phyloP scores from a whole-genome alignment of 345 rosid genomes.

The Populus euphratica region DNA sequence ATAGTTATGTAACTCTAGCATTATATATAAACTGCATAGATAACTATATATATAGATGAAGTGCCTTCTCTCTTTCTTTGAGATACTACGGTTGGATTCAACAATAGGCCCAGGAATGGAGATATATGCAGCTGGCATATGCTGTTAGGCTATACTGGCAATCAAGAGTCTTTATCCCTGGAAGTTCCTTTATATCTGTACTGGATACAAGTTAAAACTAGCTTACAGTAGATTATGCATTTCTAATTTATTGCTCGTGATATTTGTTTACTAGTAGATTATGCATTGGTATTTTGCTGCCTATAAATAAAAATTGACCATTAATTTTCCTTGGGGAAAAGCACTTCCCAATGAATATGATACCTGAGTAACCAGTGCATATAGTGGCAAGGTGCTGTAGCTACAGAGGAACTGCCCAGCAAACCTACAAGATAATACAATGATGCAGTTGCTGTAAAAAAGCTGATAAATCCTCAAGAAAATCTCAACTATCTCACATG shows the following conservation, averaged over 20 bases:
- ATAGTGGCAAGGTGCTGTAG: conserved; percentile 92
- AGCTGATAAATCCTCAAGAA: not conserved
- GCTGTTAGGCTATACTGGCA: not conserved
- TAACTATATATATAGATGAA: not conserved
- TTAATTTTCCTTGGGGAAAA: not conserved
- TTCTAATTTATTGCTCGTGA: not conserved
- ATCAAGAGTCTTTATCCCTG: not conserved
- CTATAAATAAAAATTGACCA: not conserved
- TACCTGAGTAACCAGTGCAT: conserved; percentile 93
- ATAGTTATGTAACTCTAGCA: not conserved
- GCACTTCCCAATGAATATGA: not conserved
- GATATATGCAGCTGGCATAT: not conserved
- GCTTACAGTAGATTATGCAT: not conserved
- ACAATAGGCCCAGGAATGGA: not conserved
- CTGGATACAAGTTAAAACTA: not conserved
- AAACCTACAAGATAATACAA: conserved; percentile 46
- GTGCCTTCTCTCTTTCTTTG: not conserved
- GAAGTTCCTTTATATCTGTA: not conserved
- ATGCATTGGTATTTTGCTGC: not conserved
- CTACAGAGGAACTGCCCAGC: conserved; percentile 89
- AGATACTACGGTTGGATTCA: not conserved
- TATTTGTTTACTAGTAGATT: not conserved
- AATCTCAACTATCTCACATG: not conserved
- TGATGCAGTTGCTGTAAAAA: not conserved
- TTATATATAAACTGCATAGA: not conserved